Conservation (phyloP, 768 basidiomycete species). For the Kwoniella dendrophila region DNA sequence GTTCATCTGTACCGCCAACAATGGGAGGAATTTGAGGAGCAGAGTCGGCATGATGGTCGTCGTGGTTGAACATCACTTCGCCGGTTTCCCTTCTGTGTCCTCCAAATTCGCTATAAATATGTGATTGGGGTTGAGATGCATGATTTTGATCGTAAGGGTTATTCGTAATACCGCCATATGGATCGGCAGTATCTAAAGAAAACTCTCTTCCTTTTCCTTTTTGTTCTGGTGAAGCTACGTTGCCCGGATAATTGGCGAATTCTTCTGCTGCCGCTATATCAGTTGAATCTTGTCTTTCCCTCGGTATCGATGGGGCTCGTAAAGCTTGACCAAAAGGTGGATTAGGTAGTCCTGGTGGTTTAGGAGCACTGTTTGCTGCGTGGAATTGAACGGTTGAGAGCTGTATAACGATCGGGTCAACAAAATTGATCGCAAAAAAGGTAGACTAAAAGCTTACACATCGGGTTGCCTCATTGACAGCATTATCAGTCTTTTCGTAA, state of each 20-base stretch:
- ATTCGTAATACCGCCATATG: slow-evolving; percentile 36
- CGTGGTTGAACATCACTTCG: slow-evolving; percentile 21
- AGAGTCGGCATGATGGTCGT: slow-evolving; percentile 3
- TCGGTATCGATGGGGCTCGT: slow-evolving; percentile 22
- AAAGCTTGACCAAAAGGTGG: slow-evolving; percentile 25
- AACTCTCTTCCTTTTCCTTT: slow-evolving; percentile 32
- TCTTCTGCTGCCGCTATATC: slow-evolving; percentile 45
- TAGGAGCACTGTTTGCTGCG: slow-evolving; percentile 28
- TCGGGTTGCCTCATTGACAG: slow-evolving; percentile 65
- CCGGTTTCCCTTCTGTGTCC: slow-evolving; percentile 25
- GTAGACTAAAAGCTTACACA: slow-evolving; percentile 54
- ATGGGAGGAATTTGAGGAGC: not conserved
- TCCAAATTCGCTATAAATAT: slow-evolving; percentile 39
- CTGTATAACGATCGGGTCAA: slow-evolving; percentile 23
- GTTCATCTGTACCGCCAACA: not conserved
- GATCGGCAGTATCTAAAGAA: slow-evolving; percentile 36
- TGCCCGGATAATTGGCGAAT: slow-evolving; percentile 42
- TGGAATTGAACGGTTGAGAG: slow-evolving; percentile 42
- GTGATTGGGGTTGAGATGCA: not conserved
- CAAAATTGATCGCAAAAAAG: slow-evolving; percentile 12
- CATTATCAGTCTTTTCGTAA: slow-evolving; percentile 65
- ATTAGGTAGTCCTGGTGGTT: slow-evolving; percentile 39
- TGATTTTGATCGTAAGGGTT: slow-evolving; percentile 18
- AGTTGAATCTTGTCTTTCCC: slow-evolving; percentile 18
- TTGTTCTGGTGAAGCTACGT: slow-evolving; percentile 33